Conservation (phyloP, 768 basidiomycete species). For the Porpolomopsis calyptriformis region DNA sequence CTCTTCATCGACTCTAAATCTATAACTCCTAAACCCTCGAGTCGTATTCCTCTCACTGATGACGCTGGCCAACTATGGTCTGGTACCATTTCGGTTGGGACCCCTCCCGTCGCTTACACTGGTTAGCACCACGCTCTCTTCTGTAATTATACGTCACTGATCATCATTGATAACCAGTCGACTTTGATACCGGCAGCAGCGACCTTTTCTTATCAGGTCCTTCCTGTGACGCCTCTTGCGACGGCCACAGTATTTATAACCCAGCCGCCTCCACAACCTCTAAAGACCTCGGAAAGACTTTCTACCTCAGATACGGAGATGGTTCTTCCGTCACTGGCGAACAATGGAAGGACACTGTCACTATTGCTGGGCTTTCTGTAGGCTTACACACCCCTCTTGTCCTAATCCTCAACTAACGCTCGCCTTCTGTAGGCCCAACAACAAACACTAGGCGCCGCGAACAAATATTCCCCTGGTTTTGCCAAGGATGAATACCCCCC, state of each 20-base stretch:
- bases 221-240: constrained; percentile 19
- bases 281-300: constrained; percentile 18
- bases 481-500: constrained; percentile 11
- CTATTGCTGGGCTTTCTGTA: constrained; percentile 13
- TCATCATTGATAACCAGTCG: constrained; percentile 12
- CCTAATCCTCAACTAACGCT: neutral
- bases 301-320: constrained; percentile 14
- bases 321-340: neutral
- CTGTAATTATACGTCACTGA: neutral
- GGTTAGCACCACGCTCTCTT: neutral
- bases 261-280: constrained; percentile 22
- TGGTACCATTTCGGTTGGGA: constrained; percentile 8
- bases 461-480: constrained; percentile 22
- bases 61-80: constrained; percentile 1
- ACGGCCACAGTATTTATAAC: constrained; percentile 21
- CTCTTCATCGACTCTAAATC: neutral
- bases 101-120: constrained; percentile 5
- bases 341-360: constrained; percentile 24
- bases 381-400: constrained; percentile 1
- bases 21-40: neutral
- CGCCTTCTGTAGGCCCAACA: constrained; percentile 12
- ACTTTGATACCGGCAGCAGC: constrained; percentile 27
- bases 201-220: constrained; percentile 23
- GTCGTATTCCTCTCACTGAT: constrained; percentile 3
- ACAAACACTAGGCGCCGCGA: constrained; percentile 27